Conservation (phyloP, 768 basidiomycete genomes). For the Trichaptum fuscoviolaceum region DNA sequence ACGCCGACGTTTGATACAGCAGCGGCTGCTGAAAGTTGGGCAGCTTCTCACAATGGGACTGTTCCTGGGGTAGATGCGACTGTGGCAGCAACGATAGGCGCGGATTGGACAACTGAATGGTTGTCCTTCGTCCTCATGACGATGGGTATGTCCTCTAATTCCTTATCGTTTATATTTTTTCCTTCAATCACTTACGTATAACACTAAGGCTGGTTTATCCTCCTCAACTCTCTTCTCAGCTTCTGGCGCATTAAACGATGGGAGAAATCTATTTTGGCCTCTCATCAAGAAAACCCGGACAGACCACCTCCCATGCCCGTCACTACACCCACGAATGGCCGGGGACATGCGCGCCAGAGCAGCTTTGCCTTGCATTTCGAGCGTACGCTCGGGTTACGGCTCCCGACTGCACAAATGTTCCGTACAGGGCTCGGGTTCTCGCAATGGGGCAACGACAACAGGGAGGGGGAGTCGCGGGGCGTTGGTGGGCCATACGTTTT, state of each 20-base stretch:
- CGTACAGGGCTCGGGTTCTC: conserved; percentile 41
- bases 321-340: conserved; percentile 13
- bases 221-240: conserved; percentile 85
- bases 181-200: neutral
- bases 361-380: conserved; percentile 35
- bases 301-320: conserved; percentile 12
- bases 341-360: conserved; percentile 17
- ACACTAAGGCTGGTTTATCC: conserved; percentile 68
- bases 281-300: conserved; percentile 36
- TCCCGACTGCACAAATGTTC: conserved; percentile 37
- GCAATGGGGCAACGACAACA: conserved; percentile 13
- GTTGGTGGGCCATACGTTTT: conserved; percentile 10
- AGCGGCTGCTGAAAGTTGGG: conserved; percentile 42
- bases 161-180: conserved; percentile 20
- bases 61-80: conserved; percentile 23
- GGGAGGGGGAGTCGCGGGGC: conserved; percentile 6
- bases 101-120: conserved; percentile 83
- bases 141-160: conserved; percentile 56
- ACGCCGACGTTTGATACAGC: conserved; percentile 38
- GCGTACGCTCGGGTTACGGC: conserved; percentile 28
- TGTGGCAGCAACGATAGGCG: conserved; percentile 29
- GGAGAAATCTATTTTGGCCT: conserved; percentile 71
- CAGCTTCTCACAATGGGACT: conserved; percentile 22
- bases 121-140: conserved; percentile 94
- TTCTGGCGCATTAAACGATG: conserved; percentile 90